phyloP scores from a whole-genome alignment of 2,329 filamentous ascomycete genomes.

The Chaetomium olivaceum region DNA sequence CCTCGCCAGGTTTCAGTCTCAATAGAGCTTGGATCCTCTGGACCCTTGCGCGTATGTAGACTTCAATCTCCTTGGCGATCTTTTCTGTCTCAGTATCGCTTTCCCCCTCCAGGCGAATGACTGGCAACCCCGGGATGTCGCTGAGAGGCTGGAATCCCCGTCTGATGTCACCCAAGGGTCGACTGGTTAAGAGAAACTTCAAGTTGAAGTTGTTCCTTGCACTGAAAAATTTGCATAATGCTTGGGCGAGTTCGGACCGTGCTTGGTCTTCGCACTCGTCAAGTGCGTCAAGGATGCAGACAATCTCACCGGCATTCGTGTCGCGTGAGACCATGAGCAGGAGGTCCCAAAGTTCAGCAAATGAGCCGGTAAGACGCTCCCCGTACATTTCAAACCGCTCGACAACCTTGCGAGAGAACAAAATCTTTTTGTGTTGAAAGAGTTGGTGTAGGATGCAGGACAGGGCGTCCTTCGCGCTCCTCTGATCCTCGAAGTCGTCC shows the following conservation, averaged over 20 bases:
- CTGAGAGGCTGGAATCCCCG: background rate
- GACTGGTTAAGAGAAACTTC: background rate
- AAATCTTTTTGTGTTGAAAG: no score
- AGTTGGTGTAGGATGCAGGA: no score
- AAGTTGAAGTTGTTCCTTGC: background rate
- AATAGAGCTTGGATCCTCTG: no score
- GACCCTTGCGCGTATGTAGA: background rate
- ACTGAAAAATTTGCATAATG: no score
- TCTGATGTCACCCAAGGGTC: background rate
- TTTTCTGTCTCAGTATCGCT: background rate
- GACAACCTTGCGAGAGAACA: no score
- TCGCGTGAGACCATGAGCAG: background rate
- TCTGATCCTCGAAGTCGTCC: no score
- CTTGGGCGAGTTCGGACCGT: no score
- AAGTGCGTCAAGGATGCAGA: background rate
- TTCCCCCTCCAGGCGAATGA: background rate
- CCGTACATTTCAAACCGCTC: background rate
- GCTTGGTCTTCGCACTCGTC: background rate
- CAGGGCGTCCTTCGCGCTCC: no score
- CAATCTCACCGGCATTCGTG: background rate
- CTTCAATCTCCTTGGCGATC: background rate
- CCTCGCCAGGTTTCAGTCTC: no score
- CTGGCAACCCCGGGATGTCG: no score
- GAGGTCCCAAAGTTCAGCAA: background rate
- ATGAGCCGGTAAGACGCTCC: background rate